Percentiles rank a stretch among this genome's conserved stretches.
These are phyloP conservation scores for Lomentospora prolificans DNA, from an alignment of 2,329 filamentous ascomycete species.

Conservation along the genomic window DNA sequence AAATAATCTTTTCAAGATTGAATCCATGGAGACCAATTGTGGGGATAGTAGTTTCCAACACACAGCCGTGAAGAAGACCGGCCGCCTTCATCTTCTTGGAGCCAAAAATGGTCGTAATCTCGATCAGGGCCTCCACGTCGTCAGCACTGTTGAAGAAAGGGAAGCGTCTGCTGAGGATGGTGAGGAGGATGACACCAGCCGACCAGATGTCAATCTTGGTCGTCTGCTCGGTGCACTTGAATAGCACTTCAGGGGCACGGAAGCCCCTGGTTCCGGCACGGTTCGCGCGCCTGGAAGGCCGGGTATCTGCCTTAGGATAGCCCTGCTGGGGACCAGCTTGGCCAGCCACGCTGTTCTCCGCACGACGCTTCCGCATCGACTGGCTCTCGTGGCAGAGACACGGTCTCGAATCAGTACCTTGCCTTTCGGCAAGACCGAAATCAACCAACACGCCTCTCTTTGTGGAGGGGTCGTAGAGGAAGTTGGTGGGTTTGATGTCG, in stretches of 20 bases:
- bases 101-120: constrained; percentile 93
- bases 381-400: constrained; percentile 69
- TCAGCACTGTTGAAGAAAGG: constrained; percentile 99
- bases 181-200: constrained; percentile 92
- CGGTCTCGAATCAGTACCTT: constrained; percentile 65
- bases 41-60: constrained; percentile 87
- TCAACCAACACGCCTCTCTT: constrained; percentile 90
- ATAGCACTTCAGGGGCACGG: constrained; percentile 87
- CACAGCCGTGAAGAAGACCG: constrained; percentile 75
- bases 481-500: constrained; percentile 97
- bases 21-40: constrained; percentile 82
- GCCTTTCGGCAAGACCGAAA: constrained; percentile 88
- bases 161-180: constrained; percentile 82
- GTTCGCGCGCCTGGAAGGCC: constrained; percentile 83
- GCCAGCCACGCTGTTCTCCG: constrained; percentile 49
- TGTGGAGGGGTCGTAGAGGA: constrained; percentile 76
- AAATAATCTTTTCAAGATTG: constrained; percentile 81
- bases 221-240: constrained; percentile 94
- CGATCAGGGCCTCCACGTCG: constrained; percentile 94
- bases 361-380: constrained; percentile 49
- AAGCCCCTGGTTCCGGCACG: constrained; percentile 92
- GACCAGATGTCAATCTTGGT: constrained; percentile 97
- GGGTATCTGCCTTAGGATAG: constrained; percentile 83
- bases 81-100: constrained; percentile 72
- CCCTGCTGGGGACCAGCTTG: constrained; percentile 46